phyloP scores from a whole-genome alignment of 257 asterid species.

The Solanum clarkiae region DNA sequence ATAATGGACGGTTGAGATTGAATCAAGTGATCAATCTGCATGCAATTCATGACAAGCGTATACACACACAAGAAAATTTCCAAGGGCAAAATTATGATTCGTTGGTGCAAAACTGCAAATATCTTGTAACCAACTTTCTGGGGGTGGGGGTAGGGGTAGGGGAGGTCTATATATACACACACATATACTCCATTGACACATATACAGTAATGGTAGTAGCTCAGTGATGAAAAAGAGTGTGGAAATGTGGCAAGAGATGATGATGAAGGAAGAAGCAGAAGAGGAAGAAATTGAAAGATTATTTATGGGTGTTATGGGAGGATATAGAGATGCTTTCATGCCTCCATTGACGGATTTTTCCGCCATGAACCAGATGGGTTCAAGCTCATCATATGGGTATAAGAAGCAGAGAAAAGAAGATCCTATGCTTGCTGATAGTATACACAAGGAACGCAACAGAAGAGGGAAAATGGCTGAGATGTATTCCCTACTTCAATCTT shows the following conservation, averaged over 20 bases:
- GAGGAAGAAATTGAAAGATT: conserved; percentile 26
- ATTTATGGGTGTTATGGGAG: conserved; percentile 45
- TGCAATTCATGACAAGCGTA: neutral
- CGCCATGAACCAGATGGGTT: neutral
- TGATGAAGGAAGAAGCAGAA: conserved; percentile 6
- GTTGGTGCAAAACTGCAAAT: neutral
- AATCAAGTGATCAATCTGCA: neutral
- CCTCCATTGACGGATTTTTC: conserved; percentile 30
- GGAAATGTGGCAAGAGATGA: conserved; percentile 1
- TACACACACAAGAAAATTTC: neutral
- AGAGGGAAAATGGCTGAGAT: conserved; percentile 26
- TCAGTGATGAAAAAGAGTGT: neutral
- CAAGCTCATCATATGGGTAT: neutral
- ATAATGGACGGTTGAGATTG: neutral
- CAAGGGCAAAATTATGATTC: neutral
- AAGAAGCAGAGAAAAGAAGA: conserved; percentile 5
- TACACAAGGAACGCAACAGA: conserved; percentile 16
- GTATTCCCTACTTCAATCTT: conserved; percentile 37
- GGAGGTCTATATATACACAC: neutral
- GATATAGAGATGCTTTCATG: conserved; percentile 30
- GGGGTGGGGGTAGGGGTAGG: neutral
- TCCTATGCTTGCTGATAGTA: neutral
- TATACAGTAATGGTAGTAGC: neutral
- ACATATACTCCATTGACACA: neutral
- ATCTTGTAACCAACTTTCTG: conserved; percentile 13